These are phyloP conservation scores for Debaryomycetaceae sp. DNA, from an alignment of 1,139 yeast genomes.

Conservation along the genomic window DNA sequence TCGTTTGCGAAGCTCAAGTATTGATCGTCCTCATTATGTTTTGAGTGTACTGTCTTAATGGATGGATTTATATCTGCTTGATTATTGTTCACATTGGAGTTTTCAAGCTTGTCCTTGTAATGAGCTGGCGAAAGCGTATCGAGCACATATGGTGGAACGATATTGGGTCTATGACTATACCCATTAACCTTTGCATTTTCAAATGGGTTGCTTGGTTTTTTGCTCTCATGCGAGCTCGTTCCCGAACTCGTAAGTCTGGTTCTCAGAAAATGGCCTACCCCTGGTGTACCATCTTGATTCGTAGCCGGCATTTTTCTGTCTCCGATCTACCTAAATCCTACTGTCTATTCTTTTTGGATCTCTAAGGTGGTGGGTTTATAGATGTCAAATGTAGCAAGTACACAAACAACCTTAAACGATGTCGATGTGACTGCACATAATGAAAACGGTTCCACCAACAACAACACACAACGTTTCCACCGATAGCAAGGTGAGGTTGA, in stretches of 20 bases:
- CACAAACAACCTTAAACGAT: neutral
- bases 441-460: neutral
- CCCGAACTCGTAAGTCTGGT: constrained; percentile 4
- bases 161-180: constrained; percentile 38
- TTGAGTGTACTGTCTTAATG: constrained; percentile 6
- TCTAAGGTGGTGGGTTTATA: neutral
- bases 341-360: no score
- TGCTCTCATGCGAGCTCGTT: constrained; percentile 3
- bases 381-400: neutral
- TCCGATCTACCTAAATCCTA: neutral
- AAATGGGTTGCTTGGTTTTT: constrained; percentile 20
- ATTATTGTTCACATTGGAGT: constrained; percentile 24
- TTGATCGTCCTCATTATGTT: constrained; percentile 27
- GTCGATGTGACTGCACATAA: neutral
- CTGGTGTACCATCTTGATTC: neutral
- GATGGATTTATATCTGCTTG: constrained; percentile 11
- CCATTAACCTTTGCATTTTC: constrained; percentile 25
- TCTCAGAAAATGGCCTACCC: neutral
- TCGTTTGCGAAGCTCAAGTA: constrained; percentile 36
- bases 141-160: constrained; percentile 57
- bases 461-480: no score
- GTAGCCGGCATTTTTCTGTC: neutral
- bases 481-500: no score
- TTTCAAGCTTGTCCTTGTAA: constrained; percentile 34
- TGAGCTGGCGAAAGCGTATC: constrained; percentile 50